Conservation (phyloP, 2,329 filamentous ascomycete species). For the Elsinoe perseae region DNA sequence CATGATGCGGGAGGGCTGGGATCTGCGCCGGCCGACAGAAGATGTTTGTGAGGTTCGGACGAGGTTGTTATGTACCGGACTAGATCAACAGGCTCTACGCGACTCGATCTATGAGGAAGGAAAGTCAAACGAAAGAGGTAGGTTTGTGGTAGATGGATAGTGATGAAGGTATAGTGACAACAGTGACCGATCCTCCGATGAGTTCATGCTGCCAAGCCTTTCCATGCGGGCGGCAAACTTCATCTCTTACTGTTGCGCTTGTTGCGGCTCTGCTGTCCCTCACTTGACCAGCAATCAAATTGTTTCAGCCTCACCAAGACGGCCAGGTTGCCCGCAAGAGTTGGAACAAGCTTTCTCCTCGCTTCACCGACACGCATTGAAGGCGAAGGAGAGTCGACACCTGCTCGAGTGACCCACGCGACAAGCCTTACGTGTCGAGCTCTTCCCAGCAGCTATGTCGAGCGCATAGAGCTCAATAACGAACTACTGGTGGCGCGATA, state of each 20-base stretch:
- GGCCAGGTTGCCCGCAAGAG: neutral
- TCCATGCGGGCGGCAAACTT: neutral
- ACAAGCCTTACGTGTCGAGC: neutral
- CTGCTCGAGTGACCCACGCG: neutral
- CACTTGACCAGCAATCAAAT: neutral
- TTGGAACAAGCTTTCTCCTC: neutral
- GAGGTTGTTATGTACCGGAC: neutral
- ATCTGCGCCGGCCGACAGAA: neutral
- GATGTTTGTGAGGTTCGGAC: neutral
- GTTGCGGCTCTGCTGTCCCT: constrained; percentile 10
- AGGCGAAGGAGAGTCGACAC: neutral
- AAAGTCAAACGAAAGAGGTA: neutral
- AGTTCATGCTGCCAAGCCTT: neutral
- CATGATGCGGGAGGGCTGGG: constrained; percentile 23
- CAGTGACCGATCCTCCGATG: neutral
- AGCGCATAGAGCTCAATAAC: neutral
- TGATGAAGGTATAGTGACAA: constrained; percentile 6
- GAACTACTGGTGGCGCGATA: neutral
- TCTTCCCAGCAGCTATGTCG: neutral
- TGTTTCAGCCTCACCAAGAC: constrained; percentile 7
- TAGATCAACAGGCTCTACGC: neutral
- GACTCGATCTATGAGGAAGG: neutral
- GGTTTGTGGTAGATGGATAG: neutral
- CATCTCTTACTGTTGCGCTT: neutral
- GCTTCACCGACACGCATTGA: neutral